These are phyloP conservation scores for Hypericum androsaemum DNA, from an alignment of 345 rosid species.

Conservation along the genomic window DNA sequence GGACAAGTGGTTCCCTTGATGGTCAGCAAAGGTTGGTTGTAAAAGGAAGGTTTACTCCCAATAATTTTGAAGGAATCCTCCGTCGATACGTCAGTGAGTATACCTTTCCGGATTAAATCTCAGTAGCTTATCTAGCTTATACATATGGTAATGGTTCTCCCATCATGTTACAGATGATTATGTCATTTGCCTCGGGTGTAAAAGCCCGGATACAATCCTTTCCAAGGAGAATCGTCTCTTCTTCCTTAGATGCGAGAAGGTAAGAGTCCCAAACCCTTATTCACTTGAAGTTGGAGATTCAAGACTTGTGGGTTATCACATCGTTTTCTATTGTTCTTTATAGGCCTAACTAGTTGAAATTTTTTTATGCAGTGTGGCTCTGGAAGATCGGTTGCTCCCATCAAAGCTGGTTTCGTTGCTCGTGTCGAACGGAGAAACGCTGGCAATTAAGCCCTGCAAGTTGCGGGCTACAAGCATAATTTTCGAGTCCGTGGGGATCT, in stretches of 20 bases:
- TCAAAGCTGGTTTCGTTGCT: conserved; percentile 96
- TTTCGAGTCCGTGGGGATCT: too few species aligned
- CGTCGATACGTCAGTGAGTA: conserved; percentile 80
- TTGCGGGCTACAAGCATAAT: too few species aligned
- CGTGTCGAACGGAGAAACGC: conserved; percentile 85
- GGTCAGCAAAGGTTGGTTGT: conserved; percentile 89
- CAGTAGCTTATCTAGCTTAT: too few species aligned
- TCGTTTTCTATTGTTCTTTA: too few species aligned
- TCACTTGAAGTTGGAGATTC: too few species aligned
- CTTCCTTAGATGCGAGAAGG: conserved; percentile 72
- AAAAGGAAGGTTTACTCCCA: conserved; percentile 87
- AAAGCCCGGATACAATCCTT: conserved; percentile 63
- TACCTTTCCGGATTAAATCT: background rate
- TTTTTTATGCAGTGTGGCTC: conserved; percentile 77
- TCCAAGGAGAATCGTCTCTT: conserved; percentile 66
- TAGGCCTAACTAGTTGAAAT: too few species aligned
- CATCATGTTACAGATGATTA: conserved; percentile 32
- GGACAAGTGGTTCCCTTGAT: conserved; percentile 91
- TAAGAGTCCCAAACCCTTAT: conserved; percentile 7
- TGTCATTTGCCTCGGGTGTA: conserved; percentile 53
- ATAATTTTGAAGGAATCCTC: conserved; percentile 77
- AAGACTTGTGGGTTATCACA: too few species aligned
- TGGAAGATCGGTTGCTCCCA: conserved; percentile 88
- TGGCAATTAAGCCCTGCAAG: conserved; percentile 29
- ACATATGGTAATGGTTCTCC: too few species aligned